Conservation (phyloP, 176 grass and related monocot genomes). For the Elaeis guineensis region DNA sequence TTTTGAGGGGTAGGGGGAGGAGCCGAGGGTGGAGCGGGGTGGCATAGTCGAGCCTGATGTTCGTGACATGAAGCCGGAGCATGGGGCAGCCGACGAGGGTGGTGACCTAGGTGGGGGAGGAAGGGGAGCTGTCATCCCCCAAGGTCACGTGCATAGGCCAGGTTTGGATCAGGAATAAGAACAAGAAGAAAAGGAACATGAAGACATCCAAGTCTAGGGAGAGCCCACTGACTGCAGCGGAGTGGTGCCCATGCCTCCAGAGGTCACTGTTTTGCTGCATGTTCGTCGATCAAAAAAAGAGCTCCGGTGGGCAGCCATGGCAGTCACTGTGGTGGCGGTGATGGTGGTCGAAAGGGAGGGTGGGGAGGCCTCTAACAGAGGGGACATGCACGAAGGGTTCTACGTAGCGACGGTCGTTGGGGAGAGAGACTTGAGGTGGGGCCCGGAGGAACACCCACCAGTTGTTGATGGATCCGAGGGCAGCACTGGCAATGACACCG, state of each 20-base stretch:
- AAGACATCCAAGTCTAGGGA: background rate
- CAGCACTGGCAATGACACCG: too few relatives aligned
- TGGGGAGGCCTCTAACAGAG: too few relatives aligned
- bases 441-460: too few relatives aligned
- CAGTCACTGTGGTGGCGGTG: background rate
- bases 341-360: background rate
- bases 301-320: background rate
- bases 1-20: too few relatives aligned
- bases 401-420: too few relatives aligned
- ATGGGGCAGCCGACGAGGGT: background rate
- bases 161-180: slow-evolving; percentile 65
- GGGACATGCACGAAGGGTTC: too few relatives aligned
- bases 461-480: too few relatives aligned
- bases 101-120: background rate
- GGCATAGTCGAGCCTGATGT: slow-evolving; percentile 31
- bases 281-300: slow-evolving; percentile 16
- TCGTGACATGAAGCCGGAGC: slow-evolving; percentile 32
- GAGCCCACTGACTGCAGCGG: slow-evolving; percentile 1
- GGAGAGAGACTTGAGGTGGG: too few relatives aligned
- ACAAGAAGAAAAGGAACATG: slow-evolving; percentile 12
- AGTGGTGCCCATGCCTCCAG: slow-evolving; percentile 51
- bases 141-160: too few relatives aligned
- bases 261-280: slow-evolving; percentile 49
- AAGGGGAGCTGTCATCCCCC: slow-evolving; percentile 20
- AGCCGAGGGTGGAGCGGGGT: slow-evolving; percentile 23